Conservation (phyloP, 1,284 basidiomycete species). For the Cutaneotrichosporon mucoides region DNA sequence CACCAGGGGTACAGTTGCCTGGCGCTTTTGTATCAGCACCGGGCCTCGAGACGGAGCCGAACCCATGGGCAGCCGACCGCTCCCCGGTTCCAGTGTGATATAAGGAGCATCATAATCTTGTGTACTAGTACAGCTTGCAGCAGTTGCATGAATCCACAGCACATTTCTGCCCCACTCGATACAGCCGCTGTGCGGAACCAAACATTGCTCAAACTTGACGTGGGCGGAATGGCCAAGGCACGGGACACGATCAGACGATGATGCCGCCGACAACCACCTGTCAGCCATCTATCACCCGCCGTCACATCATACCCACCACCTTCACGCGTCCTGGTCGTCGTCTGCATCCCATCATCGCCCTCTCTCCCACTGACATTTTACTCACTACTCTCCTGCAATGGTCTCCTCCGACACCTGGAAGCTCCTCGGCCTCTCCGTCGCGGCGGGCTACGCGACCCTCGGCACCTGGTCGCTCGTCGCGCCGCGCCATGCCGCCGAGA, state of each 20-base stretch:
- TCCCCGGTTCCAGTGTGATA: neutral
- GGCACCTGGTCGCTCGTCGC: neutral
- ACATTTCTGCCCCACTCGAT: no score
- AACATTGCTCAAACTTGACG: neutral
- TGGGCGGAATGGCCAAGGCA: neutral
- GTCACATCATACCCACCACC: neutral
- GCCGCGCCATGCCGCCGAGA: neutral
- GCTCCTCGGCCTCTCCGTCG: neutral
- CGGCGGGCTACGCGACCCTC: neutral
- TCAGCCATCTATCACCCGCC: neutral
- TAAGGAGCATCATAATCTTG: neutral
- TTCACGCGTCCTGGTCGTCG: no score
- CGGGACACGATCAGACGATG: no score
- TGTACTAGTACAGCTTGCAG: neutral
- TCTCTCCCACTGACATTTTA: no score
- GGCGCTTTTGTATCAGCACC: conserved; percentile 6
- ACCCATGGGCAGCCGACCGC: conserved; percentile 13
- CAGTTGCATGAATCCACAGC: no score
- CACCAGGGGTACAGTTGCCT: neutral
- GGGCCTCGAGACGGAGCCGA: conserved; percentile 12
- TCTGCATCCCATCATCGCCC: no score
- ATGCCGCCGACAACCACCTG: neutral
- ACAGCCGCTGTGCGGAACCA: neutral
- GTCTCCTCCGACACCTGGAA: neutral
- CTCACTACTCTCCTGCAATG: no score